A percentile compares a stretch with the other conserved stretches of the same genome.
These are phyloP conservation scores for Whalleya microplaca DNA, from an alignment of 2,329 filamentous ascomycete genomes.

Conservation along the genomic window DNA sequence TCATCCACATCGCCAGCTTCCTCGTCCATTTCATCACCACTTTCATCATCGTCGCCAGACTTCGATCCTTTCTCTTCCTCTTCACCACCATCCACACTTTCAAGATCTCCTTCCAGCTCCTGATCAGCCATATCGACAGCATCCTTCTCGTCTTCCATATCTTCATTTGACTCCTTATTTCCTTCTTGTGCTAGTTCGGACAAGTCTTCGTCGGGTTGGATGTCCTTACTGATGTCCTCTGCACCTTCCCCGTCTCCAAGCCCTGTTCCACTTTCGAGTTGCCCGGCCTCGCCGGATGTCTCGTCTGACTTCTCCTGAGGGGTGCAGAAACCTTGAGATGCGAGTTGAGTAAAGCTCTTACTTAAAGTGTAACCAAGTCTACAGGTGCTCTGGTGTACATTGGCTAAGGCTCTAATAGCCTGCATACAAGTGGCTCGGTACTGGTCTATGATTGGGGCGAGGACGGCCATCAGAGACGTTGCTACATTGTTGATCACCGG, in stretches of 20 bases:
- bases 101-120: constrained; percentile 85
- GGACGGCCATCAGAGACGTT: constrained; percentile 61
- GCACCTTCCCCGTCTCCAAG: constrained; percentile 93
- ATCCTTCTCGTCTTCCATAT: constrained; percentile 80
- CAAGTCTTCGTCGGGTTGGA: constrained; percentile 90
- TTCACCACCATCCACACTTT: constrained; percentile 64
- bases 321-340: constrained; percentile 86
- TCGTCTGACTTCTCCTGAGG: constrained; percentile 80
- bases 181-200: constrained; percentile 87
- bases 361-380: constrained; percentile 77
- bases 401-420: constrained; percentile 60
- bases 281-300: constrained; percentile 70
- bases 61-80: constrained; percentile 64
- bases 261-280: constrained; percentile 88
- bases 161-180: constrained; percentile 64
- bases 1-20: constrained; percentile 91
- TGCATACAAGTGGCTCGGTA: constrained; percentile 67
- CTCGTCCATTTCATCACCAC: constrained; percentile 80
- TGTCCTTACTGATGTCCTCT: constrained; percentile 97
- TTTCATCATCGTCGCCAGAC: constrained; percentile 66
- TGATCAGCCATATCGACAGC: constrained; percentile 92
- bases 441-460: constrained; percentile 74
- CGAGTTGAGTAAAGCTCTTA: constrained; percentile 77
- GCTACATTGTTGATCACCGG: constrained; percentile 47
- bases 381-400: constrained; percentile 71